Evolutionary conservation across 2,329 filamentous ascomycete genomes (phyloP), one percentile per base, ranked within the genome.

Genomic region (Metarhizium anisopliae): DNA sequence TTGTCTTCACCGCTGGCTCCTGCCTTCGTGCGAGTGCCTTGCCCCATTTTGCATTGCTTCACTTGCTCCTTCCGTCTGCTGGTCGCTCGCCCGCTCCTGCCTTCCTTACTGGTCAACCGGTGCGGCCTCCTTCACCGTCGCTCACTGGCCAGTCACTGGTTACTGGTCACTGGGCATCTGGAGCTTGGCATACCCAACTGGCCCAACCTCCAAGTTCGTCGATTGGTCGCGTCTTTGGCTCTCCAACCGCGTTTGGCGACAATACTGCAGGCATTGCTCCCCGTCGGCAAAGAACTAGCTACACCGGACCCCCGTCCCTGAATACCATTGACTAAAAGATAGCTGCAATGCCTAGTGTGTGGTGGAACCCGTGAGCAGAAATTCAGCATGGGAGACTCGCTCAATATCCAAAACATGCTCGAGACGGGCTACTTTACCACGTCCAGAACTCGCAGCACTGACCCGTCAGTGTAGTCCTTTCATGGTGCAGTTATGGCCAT

Each of bases 401-500:
- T 72, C 54, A 71, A 77, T 60, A 73, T 80, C 43, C 68, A 78
- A 47, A 70, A 72, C 59, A 67, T 79, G 58, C 70, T 81, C 42
- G 67, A 74, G 60, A 77, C 75, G 61, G 78, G 78, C 54, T 77
- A 75, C 56, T 81, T 77, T 64, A 76, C 70, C 59, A 78, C 76
- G 36, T 73, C 76, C 8, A 72, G 77, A 59, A 70, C 72, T 42
- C 68, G 63, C 55, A 67, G 63, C 55, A 60, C 65, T 51, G 62
- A 60, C 49, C 61, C 60, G 68, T 71, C 59, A 49, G 65, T 47
- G 36, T 16, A 45, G 20, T 36, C 13, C 16, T 32, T 18, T 6
- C 43, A 13, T 4, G 25, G 16, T 30, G 45, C 20, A 29, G 6
- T 29, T 29, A 11, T 45, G 42, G 42, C 14, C 16, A 49, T 4